Percentiles rank a stretch among this genome's conserved stretches.
phyloP scores from a whole-genome alignment of 345 rosid genomes.

The Hibiscus mutabilis region DNA sequence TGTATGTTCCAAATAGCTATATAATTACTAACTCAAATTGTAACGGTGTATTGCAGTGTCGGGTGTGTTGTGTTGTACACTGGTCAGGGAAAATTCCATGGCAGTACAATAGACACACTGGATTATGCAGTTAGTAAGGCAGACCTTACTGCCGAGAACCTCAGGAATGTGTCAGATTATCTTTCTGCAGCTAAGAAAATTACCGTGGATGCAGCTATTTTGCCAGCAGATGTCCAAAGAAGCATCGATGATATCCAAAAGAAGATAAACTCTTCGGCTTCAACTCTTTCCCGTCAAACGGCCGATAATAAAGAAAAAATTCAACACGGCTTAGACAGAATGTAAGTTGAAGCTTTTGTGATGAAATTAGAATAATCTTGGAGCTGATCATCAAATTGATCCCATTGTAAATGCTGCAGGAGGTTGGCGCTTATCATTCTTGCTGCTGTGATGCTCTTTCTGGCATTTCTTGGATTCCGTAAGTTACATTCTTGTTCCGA shows the following conservation, averaged over 20 bases:
- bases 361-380: background rate
- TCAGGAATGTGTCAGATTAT: background rate
- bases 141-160: background rate
- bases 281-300: background rate
- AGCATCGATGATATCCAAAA: background rate
- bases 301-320: background rate
- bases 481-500: background rate
- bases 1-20: background rate
- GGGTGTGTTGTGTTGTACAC: background rate
- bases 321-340: background rate
- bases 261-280: background rate
- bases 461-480: background rate
- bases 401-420: background rate
- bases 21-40: background rate
- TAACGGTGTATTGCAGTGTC: background rate
- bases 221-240: background rate
- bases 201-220: background rate
- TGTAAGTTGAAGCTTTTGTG: background rate
- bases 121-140: background rate
- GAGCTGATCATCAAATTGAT: background rate
- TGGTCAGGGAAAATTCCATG: background rate
- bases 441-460: background rate
- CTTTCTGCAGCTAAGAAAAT: background rate
- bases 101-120: background rate
- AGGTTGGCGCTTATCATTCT: background rate